phyloP scores from a whole-genome alignment of 805 yeast genomes.

The Hanseniaspora guilliermondii region DNA sequence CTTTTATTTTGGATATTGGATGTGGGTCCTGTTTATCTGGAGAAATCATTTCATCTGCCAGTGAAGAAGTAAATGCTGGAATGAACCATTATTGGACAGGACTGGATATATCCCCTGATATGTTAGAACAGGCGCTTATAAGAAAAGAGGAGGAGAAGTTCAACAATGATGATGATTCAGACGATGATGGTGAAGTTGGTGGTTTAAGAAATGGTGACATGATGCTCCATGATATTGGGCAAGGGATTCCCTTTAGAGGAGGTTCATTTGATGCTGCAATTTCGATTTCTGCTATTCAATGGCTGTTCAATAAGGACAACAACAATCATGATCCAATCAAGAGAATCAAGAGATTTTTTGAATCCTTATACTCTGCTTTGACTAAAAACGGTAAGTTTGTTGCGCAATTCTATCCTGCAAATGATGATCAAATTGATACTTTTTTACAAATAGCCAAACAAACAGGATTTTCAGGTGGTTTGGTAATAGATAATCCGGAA shows the following conservation, averaged over 20 bases:
- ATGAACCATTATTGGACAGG: conserved; percentile 73
- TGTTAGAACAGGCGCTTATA: conserved; percentile 89
- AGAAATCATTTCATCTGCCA: conserved; percentile 48
- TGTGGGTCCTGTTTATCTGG: conserved; percentile 97
- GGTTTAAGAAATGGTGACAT: conserved; percentile 52
- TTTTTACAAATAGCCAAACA: conserved; percentile 77
- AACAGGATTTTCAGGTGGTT: conserved; percentile 93
- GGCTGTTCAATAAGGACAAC: conserved; percentile 95
- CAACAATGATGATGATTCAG: conserved; percentile 1
- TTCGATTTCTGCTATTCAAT: conserved; percentile 87
- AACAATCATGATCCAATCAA: conserved; percentile 69
- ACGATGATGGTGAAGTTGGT: conserved; percentile 1
- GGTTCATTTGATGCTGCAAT: conserved; percentile 96
- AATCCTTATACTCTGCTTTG: conserved; percentile 72
- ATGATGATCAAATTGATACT: conserved; percentile 69
- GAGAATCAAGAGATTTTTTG: conserved; percentile 71
- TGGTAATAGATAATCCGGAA: conserved; percentile 87
- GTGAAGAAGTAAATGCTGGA: conserved; percentile 47
- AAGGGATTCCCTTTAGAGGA: conserved; percentile 87
- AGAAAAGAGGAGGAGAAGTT: conserved; percentile 54
- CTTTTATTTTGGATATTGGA: conserved; percentile 78
- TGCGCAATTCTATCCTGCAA: conserved; percentile 90
- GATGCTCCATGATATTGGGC: conserved; percentile 83
- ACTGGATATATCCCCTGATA: conserved; percentile 88
- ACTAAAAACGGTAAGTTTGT: conserved; percentile 94